Evolutionary conservation across 495 filamentous ascomycete species (phyloP).

Genomic region (Penicillium ucsense): DNA sequence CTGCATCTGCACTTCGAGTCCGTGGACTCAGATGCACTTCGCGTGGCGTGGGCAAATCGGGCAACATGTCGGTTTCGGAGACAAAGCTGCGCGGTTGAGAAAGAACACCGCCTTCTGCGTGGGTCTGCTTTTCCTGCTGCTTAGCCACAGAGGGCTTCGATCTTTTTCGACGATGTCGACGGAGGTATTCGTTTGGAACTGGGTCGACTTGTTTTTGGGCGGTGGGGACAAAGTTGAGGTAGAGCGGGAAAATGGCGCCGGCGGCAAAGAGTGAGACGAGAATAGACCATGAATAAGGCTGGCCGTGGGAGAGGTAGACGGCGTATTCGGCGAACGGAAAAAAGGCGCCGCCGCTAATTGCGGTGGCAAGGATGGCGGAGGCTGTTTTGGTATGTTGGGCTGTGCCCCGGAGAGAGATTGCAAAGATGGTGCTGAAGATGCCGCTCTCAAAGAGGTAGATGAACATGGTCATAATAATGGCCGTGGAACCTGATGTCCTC

Average conservation of each 20-base stretch:
- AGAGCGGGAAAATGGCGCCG: constrained; percentile 50
- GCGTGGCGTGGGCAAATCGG: constrained; percentile 16
- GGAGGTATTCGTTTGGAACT: constrained; percentile 36
- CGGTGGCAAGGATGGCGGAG: constrained; percentile 41
- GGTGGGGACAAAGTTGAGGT: constrained; percentile 43
- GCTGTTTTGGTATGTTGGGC: constrained; percentile 52
- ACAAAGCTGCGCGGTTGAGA: constrained; percentile 32
- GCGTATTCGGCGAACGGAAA: constrained; percentile 47
- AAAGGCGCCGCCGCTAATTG: constrained; percentile 46
- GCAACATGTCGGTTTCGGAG: constrained; percentile 20
- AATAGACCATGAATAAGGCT: constrained; percentile 45
- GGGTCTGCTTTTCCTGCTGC: constrained; percentile 27
- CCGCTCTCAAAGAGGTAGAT: constrained; percentile 53
- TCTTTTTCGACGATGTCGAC: constrained; percentile 18
- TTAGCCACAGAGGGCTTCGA: constrained; percentile 14
- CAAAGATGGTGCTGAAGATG: constrained; percentile 54
- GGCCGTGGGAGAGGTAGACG: constrained; percentile 26
- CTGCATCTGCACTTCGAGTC: not conserved
- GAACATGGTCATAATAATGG: constrained; percentile 43
- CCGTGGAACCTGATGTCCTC: constrained; percentile 35
- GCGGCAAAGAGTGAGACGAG: constrained; percentile 48
- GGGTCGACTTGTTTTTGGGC: constrained; percentile 57
- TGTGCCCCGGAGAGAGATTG: constrained; percentile 49
- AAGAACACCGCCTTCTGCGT: constrained; percentile 25
- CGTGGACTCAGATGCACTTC: constrained; percentile 7